These are phyloP conservation scores for Lepiota brunneoincarnata DNA, from an alignment of 768 basidiomycete genomes.

Conservation along the genomic window DNA sequence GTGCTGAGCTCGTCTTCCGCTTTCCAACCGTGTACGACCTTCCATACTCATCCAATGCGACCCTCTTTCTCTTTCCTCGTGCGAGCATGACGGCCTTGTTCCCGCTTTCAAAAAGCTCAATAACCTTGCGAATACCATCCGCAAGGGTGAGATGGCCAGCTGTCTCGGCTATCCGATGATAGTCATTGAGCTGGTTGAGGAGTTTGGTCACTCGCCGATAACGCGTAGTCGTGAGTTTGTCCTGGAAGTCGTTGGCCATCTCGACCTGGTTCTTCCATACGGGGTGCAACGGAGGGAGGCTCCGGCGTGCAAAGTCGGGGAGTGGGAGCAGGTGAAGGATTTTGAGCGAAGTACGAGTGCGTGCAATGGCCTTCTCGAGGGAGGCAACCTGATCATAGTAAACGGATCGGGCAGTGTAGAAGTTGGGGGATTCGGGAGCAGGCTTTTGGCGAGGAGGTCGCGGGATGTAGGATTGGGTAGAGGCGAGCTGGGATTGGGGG, in stretches of 20 bases:
- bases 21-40: constrained; percentile 83
- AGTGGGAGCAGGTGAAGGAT: constrained; percentile 73
- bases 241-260: constrained; percentile 55
- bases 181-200: constrained; percentile 65
- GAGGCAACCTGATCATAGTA: constrained; percentile 72
- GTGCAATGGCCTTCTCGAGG: constrained; percentile 62
- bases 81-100: constrained; percentile 48
- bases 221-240: constrained; percentile 62
- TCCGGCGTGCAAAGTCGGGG: constrained; percentile 62
- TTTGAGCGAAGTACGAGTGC: constrained; percentile 58
- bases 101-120: constrained; percentile 64
- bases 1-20: constrained; percentile 86
- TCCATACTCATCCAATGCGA: constrained; percentile 70
- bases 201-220: constrained; percentile 63
- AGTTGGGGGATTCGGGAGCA: constrained; percentile 66
- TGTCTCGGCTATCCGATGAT: constrained; percentile 54
- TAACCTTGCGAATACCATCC: constrained; percentile 44
- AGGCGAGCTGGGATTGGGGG: constrained; percentile 14
- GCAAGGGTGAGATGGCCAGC: constrained; percentile 60
- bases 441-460: constrained; percentile 16
- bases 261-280: constrained; percentile 70
- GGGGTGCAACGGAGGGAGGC: constrained; percentile 54
- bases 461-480: constrained; percentile 4
- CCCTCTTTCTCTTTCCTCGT: constrained; percentile 53
- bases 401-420: constrained; percentile 77